Percentiles rank a stretch among this genome's conserved stretches.
Evolutionary conservation across 805 yeast species (phyloP).

Genomic region (Yamadazyma kitorensis): DNA sequence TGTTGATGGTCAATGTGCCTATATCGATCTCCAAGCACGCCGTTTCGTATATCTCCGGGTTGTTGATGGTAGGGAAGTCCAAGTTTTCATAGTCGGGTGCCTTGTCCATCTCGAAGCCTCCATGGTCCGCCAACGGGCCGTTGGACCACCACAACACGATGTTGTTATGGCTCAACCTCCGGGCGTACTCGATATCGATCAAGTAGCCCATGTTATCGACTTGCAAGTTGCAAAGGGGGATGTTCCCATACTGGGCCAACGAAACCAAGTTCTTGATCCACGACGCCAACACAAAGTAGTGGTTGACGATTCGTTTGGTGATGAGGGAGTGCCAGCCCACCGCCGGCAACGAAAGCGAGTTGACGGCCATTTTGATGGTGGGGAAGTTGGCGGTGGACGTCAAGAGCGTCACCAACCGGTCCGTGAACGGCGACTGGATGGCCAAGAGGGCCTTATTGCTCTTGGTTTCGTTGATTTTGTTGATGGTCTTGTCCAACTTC

Average conservation of each 20-base stretch:
- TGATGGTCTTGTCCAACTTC: conserved; percentile 51
- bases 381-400: conserved; percentile 57
- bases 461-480: conserved; percentile 55
- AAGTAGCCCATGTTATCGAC: conserved; percentile 74
- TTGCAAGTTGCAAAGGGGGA: conserved; percentile 84
- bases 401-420: conserved; percentile 45
- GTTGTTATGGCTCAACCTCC: conserved; percentile 61
- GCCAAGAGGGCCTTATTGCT: conserved; percentile 64
- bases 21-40: conserved; percentile 78
- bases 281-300: conserved; percentile 67
- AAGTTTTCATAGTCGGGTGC: conserved; percentile 53
- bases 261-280: conserved; percentile 68
- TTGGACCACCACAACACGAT: conserved; percentile 94
- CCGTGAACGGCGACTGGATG: conserved; percentile 67
- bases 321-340: conserved; percentile 78
- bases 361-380: conserved; percentile 54
- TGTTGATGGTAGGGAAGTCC: conserved; percentile 68
- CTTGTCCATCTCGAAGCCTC: conserved; percentile 71
- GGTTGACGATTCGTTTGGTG: conserved; percentile 62
- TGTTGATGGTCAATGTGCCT: conserved; percentile 78
- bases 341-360: conserved; percentile 63
- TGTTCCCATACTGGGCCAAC: conserved; percentile 67
- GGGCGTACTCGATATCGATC: conserved; percentile 84
- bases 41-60: conserved; percentile 74
- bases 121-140: conserved; percentile 75